Conservation (phyloP, 257 asterid species). For the Linaria vulgaris region DNA sequence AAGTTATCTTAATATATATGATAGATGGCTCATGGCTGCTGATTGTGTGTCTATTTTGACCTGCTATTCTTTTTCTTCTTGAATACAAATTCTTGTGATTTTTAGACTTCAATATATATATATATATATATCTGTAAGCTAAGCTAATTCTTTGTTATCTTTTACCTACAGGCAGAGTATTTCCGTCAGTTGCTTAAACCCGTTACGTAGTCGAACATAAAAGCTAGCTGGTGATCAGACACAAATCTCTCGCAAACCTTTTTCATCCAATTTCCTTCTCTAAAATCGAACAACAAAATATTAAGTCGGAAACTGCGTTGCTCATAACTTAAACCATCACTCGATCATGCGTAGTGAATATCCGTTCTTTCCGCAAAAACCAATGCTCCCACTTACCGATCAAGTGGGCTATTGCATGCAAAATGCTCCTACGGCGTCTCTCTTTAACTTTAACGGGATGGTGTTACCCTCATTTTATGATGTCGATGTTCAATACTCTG, state of each 20-base stretch:
- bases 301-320: not conserved
- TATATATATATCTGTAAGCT: no score
- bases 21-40: no score
- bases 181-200: conserved; percentile 93
- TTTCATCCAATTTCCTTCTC: conserved; percentile 19
- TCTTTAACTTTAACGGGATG: conserved; percentile 37
- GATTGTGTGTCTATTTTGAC: not conserved
- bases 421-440: conserved; percentile 38
- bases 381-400: conserved; percentile 41
- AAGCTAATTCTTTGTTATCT: conserved; percentile 13
- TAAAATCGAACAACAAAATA: not conserved
- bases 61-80: not conserved
- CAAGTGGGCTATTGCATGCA: conserved; percentile 39
- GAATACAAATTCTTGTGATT: not conserved
- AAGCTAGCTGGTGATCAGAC: conserved; percentile 2
- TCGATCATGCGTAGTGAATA: conserved; percentile 62
- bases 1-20: no score
- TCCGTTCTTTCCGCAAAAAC: conserved; percentile 35
- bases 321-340: conserved; percentile 21
- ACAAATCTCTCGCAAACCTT: conserved; percentile 21
- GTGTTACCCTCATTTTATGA: conserved; percentile 39
- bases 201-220: conserved; percentile 61
- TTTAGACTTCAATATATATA: not conserved
- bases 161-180: conserved; percentile 70
- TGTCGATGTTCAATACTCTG: conserved; percentile 53